phyloP scores from a whole-genome alignment of 2,329 filamentous ascomycete species.

The Phyllosticta capitalensis region DNA sequence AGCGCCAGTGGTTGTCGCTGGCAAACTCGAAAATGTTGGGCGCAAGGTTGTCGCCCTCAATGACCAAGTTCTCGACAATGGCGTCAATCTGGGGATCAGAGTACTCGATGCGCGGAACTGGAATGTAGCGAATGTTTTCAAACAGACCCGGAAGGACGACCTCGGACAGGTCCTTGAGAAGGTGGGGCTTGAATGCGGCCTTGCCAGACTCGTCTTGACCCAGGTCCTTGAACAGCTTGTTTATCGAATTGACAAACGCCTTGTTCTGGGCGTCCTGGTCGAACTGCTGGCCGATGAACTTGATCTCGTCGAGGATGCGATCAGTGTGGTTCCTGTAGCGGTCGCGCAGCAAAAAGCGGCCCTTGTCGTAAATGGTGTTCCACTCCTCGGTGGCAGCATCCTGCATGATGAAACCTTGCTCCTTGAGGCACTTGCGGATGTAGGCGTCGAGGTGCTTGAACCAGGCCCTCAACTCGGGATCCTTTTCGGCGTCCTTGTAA shows the following conservation, averaged over 20 bases:
- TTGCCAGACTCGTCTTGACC: slow-evolving; percentile 80
- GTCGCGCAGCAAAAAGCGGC: slow-evolving; percentile 75
- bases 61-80: slow-evolving; percentile 85
- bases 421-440: slow-evolving; percentile 71
- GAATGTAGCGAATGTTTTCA: slow-evolving; percentile 79
- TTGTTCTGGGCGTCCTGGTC: slow-evolving; percentile 81
- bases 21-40: slow-evolving; percentile 83
- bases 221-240: slow-evolving; percentile 84
- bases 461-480: slow-evolving; percentile 81
- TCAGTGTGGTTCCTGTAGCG: slow-evolving; percentile 83
- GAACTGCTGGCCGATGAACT: slow-evolving; percentile 83
- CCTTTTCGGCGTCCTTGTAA: slow-evolving; percentile 76
- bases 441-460: slow-evolving; percentile 71
- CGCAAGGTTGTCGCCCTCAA: slow-evolving; percentile 94
- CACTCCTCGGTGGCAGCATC: slow-evolving; percentile 72
- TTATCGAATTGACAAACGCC: slow-evolving; percentile 62
- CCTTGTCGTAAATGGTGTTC: slow-evolving; percentile 76
- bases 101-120: slow-evolving; percentile 89
- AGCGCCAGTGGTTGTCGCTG: slow-evolving; percentile 90
- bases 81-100: slow-evolving; percentile 75
- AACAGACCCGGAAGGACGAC: slow-evolving; percentile 77
- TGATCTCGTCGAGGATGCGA: slow-evolving; percentile 77
- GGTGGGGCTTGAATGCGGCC: slow-evolving; percentile 80
- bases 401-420: slow-evolving; percentile 86
- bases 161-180: slow-evolving; percentile 79